phyloP scores from a whole-genome alignment of 768 basidiomycete species.

The Cystoderma amianthinum region DNA sequence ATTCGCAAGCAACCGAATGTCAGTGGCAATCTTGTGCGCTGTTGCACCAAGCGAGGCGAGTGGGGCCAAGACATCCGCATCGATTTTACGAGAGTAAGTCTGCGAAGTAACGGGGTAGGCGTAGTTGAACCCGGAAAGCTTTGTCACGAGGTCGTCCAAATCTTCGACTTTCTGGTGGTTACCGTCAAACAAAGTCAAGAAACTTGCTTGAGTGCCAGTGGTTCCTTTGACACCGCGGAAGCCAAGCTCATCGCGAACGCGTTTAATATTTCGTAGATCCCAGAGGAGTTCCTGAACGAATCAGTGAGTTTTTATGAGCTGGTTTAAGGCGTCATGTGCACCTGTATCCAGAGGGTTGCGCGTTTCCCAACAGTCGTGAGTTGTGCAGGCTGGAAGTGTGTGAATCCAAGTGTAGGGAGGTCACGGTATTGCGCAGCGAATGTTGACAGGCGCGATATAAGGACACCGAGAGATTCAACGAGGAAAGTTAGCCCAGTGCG shows the following conservation, averaged over 20 bases:
- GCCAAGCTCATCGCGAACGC: constrained; percentile 86
- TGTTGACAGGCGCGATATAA: constrained; percentile 80
- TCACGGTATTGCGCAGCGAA: constrained; percentile 85
- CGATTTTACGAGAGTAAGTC: constrained; percentile 98
- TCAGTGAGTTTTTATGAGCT: not conserved
- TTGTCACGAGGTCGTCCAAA: constrained; percentile 83
- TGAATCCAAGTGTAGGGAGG: constrained; percentile 93
- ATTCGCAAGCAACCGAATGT: constrained; percentile 89
- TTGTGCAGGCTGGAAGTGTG: constrained; percentile 98
- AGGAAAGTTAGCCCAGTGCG: constrained; percentile 81
- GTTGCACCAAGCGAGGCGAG: constrained; percentile 89
- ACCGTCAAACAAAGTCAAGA: constrained; percentile 89
- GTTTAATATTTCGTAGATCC: constrained; percentile 91
- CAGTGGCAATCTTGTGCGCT: constrained; percentile 97
- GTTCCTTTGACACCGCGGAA: constrained; percentile 99
- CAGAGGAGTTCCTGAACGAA: constrained; percentile 92
- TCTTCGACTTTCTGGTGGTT: constrained; percentile 93
- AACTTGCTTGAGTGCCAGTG: constrained; percentile 96
- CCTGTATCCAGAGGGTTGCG: constrained; percentile 94
- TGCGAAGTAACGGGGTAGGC: constrained; percentile 98
- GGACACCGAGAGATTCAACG: constrained; percentile 78
- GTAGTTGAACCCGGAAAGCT: constrained; percentile 87
- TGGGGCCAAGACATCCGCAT: constrained; percentile 86
- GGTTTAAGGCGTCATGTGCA: constrained; percentile 18
- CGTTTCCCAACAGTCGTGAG: constrained; percentile 97